Conservation (phyloP, 2,329 filamentous ascomycete genomes). For the Neonectria sp. region DNA sequence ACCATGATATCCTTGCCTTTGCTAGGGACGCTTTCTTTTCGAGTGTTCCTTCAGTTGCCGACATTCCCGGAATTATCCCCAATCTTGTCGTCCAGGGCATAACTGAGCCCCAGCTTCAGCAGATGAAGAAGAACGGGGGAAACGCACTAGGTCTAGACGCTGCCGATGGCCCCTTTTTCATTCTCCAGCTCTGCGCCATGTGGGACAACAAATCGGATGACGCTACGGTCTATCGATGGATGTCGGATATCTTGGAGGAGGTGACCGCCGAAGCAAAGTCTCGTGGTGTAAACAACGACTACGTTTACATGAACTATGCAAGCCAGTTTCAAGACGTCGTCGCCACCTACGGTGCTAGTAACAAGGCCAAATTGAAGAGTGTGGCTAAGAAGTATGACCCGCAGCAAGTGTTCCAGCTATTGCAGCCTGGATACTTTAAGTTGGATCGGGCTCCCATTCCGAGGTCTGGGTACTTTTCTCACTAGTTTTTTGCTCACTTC, state of each 20-base stretch:
- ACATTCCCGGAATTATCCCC: constrained; percentile 45
- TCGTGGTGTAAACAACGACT: constrained; percentile 53
- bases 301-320: constrained; percentile 64
- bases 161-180: constrained; percentile 44
- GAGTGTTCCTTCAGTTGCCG: constrained; percentile 39
- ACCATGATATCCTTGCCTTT: constrained; percentile 18
- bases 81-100: constrained; percentile 58
- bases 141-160: constrained; percentile 50
- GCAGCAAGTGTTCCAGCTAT: constrained; percentile 52
- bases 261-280: constrained; percentile 45
- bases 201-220: constrained; percentile 50
- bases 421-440: constrained; percentile 59
- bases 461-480: constrained; percentile 18
- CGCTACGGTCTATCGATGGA: constrained; percentile 46
- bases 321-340: constrained; percentile 58
- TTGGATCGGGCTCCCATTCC: constrained; percentile 38
- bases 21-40: constrained; percentile 34
- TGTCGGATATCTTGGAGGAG: constrained; percentile 25
- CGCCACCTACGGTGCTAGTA: constrained; percentile 56
- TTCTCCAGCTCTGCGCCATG: constrained; percentile 21
- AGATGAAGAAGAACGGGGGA: constrained; percentile 53
- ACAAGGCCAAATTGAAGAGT: constrained; percentile 50
- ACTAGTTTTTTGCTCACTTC: neutral
- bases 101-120: constrained; percentile 53
- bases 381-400: constrained; percentile 57